Conservation (phyloP, 1,284 basidiomycete genomes). For the Mrakiaceae sp. region DNA sequence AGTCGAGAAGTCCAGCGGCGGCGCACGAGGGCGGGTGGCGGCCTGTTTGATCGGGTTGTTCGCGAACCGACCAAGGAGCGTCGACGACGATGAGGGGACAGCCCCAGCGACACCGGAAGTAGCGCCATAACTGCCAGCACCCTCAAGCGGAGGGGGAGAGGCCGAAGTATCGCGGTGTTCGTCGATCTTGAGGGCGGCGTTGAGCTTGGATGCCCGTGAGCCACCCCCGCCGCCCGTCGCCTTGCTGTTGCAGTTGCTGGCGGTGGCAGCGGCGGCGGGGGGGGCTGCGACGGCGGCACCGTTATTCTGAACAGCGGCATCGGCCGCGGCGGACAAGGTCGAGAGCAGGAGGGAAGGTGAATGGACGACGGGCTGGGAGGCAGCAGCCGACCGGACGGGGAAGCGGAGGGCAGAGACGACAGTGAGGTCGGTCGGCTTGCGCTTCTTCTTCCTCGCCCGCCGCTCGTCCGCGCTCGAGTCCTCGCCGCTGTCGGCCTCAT, state of each 20-base stretch:
- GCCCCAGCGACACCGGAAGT: neutral
- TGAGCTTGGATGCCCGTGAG: neutral
- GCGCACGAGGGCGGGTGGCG: neutral
- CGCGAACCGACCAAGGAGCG: neutral
- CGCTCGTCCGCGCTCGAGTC: no score
- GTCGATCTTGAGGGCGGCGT: neutral
- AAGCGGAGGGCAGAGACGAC: constrained; percentile 13
- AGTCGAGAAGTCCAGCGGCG: constrained; percentile 2
- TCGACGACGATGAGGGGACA: neutral
- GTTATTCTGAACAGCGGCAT: neutral
- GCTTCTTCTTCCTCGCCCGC: neutral
- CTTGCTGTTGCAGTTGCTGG: neutral
- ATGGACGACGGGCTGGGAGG: neutral
- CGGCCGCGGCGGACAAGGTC: neutral
- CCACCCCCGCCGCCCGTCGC: neutral
- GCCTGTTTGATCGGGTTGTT: neutral
- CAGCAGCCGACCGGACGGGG: neutral
- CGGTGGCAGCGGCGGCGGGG: neutral
- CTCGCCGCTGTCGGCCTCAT: no score
- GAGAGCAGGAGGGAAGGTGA: neutral
- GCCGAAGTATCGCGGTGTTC: neutral
- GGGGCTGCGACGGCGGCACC: neutral
- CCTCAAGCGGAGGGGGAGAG: neutral
- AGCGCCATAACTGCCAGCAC: neutral
- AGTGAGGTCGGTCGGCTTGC: neutral